These are phyloP conservation scores for Phlegmacium glaucopus DNA, from an alignment of 768 basidiomycete genomes.

Conservation along the genomic window DNA sequence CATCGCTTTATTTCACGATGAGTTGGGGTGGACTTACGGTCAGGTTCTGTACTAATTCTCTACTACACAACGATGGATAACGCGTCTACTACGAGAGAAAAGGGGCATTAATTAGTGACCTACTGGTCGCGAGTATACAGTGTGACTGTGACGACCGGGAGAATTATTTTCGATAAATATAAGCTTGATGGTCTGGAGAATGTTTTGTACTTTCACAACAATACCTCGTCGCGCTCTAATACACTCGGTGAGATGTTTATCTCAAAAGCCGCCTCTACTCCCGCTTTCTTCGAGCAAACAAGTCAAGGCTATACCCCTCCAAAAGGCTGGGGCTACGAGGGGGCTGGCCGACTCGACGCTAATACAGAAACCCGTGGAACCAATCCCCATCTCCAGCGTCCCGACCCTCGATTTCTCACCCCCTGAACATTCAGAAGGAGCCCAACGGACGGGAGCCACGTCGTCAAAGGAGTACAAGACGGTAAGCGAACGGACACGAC, in stretches of 20 bases:
- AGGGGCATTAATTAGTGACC: too few relatives aligned
- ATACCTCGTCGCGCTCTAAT: conserved; percentile 29
- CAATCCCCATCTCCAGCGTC: conserved; percentile 19
- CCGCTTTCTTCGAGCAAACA: too few relatives aligned
- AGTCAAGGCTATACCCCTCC: too few relatives aligned
- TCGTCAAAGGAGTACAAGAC: conserved; percentile 79
- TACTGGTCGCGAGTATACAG: too few relatives aligned
- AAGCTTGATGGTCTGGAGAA: conserved; percentile 14
- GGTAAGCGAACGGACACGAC: conserved; percentile 70
- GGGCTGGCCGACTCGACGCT: conserved; percentile 11
- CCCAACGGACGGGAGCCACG: conserved; percentile 66
- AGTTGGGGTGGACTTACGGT: too few relatives aligned
- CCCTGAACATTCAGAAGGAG: conserved; percentile 37
- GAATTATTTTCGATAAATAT: too few relatives aligned
- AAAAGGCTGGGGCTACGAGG: conserved; percentile 18
- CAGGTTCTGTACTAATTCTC: too few relatives aligned
- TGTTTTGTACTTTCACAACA: conserved; percentile 31
- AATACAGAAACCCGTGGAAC: not conserved
- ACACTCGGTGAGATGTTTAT: conserved; percentile 32
- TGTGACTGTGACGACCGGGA: too few relatives aligned
- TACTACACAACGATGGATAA: too few relatives aligned
- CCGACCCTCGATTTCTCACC: conserved; percentile 69
- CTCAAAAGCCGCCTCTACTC: conserved; percentile 23
- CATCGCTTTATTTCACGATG: too few relatives aligned
- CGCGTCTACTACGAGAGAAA: too few relatives aligned